phyloP scores from a whole-genome alignment of 163 green algal genomes.

The Scenedesmus sp. region DNA sequence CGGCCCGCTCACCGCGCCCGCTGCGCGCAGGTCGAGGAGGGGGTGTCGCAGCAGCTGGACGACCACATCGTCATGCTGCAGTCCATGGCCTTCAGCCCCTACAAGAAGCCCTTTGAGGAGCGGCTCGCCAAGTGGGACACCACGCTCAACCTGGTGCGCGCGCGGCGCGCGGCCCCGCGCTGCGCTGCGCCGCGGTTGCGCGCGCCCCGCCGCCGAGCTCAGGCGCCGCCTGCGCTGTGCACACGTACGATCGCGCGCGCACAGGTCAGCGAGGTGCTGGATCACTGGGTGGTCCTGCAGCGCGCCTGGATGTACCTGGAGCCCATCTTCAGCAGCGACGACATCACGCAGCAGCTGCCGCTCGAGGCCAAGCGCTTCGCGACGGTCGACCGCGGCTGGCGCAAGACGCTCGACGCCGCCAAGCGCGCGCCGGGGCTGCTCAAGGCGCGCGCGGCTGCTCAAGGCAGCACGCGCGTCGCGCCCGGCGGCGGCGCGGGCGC shows the following conservation, averaged over 20 bases:
- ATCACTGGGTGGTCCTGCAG: constrained; percentile 85
- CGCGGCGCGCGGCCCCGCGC: too few species aligned
- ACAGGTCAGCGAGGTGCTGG: constrained; percentile 71
- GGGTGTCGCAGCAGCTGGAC: constrained; percentile 69
- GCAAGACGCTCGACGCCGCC: constrained; percentile 74
- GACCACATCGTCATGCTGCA: constrained; percentile 80
- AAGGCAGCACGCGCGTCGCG: too few species aligned
- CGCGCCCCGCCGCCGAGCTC: too few species aligned
- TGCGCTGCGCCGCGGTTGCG: too few species aligned
- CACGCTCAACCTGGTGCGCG: constrained; percentile 72
- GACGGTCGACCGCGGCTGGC: constrained; percentile 81
- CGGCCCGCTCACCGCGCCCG: too few species aligned
- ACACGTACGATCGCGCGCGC: too few species aligned
- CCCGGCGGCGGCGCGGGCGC: too few species aligned
- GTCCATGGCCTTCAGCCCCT: constrained; percentile 71
- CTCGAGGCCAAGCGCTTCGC: constrained; percentile 86
- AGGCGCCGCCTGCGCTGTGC: too few species aligned
- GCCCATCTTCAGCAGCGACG: constrained; percentile 83
- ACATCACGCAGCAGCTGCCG: constrained; percentile 90
- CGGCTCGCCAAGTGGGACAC: constrained; percentile 76
- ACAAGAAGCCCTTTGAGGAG: constrained; percentile 71
- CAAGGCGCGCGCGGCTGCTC: constrained; percentile 56
- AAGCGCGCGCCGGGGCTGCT: constrained; percentile 71
- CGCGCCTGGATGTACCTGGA: constrained; percentile 90
- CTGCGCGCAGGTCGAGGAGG: constrained; percentile 28